These are phyloP conservation scores for Litchi chinensis DNA, from an alignment of 345 rosid species.

Conservation along the genomic window DNA sequence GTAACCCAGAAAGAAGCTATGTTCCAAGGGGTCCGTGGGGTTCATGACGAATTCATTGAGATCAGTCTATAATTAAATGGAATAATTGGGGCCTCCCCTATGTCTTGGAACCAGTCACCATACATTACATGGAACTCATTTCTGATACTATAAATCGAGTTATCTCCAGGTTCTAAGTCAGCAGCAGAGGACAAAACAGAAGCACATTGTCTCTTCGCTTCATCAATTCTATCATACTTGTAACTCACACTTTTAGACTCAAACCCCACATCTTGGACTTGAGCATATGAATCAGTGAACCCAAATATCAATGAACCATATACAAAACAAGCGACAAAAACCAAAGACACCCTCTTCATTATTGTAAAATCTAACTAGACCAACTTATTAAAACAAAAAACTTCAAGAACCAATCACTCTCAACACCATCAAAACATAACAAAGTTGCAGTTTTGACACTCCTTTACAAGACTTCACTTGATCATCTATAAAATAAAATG, in stretches of 20 bases:
- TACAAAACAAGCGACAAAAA: slow-evolving; percentile 27
- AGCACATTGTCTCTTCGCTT: slow-evolving; percentile 60
- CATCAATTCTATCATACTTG: slow-evolving; percentile 61
- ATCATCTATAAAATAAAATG: background rate
- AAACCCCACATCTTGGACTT: slow-evolving; percentile 13
- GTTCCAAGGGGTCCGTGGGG: slow-evolving; percentile 46
- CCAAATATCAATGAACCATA: slow-evolving; percentile 32
- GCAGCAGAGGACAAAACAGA: slow-evolving; percentile 61
- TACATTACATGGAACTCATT: slow-evolving; percentile 47
- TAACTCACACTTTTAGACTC: slow-evolving; percentile 27
- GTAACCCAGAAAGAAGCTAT: slow-evolving; percentile 65
- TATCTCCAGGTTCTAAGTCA: slow-evolving; percentile 42
- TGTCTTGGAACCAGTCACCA: slow-evolving; percentile 80
- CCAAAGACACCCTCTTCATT: slow-evolving; percentile 30
- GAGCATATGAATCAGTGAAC: slow-evolving; percentile 18
- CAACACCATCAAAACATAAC: background rate
- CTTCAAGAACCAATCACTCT: slow-evolving; percentile 22
- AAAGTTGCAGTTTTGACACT: slow-evolving; percentile 14
- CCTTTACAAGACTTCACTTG: slow-evolving; percentile 8
- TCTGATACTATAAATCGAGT: slow-evolving; percentile 42
- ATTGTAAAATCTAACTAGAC: slow-evolving; percentile 19
- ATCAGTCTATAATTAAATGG: slow-evolving; percentile 56
- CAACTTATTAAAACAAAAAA: slow-evolving; percentile 24
- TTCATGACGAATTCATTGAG: slow-evolving; percentile 21
- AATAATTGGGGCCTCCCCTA: slow-evolving; percentile 62